Evolutionary conservation across 2,329 filamentous ascomycete species (phyloP).

Genomic region (Fusarium tuaranense): DNA sequence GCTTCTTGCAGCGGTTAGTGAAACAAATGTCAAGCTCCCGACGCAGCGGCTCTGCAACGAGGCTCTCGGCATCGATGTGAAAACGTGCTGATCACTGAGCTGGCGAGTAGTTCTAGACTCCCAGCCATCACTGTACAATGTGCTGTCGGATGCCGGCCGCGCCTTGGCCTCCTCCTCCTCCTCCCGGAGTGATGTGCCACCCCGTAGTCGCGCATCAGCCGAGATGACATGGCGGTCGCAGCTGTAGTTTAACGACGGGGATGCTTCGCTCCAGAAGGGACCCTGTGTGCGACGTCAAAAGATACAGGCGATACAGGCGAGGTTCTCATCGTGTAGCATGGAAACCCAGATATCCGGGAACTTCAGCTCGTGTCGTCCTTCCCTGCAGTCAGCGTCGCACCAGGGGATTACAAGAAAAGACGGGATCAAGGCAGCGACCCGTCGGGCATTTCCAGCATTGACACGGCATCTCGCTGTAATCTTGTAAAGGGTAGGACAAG

Average conservation of each 20-base stretch:
- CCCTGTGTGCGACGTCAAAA: neutral
- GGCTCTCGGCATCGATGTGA: neutral
- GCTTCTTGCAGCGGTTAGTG: conserved; percentile 1
- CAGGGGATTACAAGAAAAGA: conserved; percentile 1
- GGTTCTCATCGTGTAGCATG: neutral
- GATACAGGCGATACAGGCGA: neutral
- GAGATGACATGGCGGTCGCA: conserved; percentile 17
- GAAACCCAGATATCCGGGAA: conserved; percentile 7
- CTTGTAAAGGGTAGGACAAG: conserved; percentile 14
- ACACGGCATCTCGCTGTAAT: conserved; percentile 8
- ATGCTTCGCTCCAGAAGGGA: neutral
- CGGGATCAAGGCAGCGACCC: conserved; percentile 3
- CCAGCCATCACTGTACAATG: neutral
- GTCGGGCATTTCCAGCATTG: conserved; percentile 31
- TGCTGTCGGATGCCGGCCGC: conserved; percentile 7
- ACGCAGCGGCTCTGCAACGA: conserved; percentile 12
- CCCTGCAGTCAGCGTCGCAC: conserved; percentile 33
- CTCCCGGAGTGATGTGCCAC: neutral
- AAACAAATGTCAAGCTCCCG: neutral
- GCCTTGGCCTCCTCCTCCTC: neutral
- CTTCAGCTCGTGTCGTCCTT: conserved; percentile 3
- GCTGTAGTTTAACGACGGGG: conserved; percentile 2
- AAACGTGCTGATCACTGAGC: conserved; percentile 10
- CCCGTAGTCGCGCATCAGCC: neutral
- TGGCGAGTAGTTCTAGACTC: conserved; percentile 16